Evolutionary conservation across 768 basidiomycete genomes (phyloP).

Genomic region (Sarcomyxa edulis): DNA sequence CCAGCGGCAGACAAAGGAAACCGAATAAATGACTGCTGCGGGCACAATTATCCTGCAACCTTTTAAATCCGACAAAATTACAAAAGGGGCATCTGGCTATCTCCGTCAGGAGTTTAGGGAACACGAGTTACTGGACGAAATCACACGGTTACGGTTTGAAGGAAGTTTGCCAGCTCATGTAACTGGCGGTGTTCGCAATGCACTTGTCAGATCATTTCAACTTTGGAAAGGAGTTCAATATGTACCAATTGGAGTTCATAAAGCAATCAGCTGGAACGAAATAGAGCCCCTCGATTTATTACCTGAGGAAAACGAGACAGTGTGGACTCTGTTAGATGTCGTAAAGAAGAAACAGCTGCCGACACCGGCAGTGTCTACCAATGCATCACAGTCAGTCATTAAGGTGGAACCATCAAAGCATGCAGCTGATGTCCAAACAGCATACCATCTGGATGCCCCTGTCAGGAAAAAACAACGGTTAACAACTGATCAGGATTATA

Average conservation of each 20-base stretch:
- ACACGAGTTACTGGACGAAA: constrained; percentile 15
- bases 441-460: too few relatives aligned
- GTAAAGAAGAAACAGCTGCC: not conserved
- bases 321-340: constrained; percentile 5
- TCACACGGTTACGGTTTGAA: constrained; percentile 12
- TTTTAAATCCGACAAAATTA: constrained; percentile 15
- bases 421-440: too few relatives aligned
- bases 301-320: not conserved
- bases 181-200: not conserved
- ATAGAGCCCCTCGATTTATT: constrained; percentile 5
- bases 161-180: constrained; percentile 3
- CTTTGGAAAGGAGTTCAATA: constrained; percentile 1
- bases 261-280: constrained; percentile 2
- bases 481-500: too few relatives aligned
- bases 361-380: not conserved
- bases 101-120: constrained; percentile 17
- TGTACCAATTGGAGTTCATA: constrained; percentile 3
- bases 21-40: too few relatives aligned
- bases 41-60: constrained; percentile 21
- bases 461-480: constrained; percentile 3
- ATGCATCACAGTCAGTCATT: constrained; percentile 7
- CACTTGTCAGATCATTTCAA: constrained; percentile 1
- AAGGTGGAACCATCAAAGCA: constrained; percentile 2
- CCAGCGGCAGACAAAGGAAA: too few relatives aligned
- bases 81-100: constrained; percentile 8